phyloP scores from a whole-genome alignment of 805 yeast species.

The Ogataea minuta region DNA sequence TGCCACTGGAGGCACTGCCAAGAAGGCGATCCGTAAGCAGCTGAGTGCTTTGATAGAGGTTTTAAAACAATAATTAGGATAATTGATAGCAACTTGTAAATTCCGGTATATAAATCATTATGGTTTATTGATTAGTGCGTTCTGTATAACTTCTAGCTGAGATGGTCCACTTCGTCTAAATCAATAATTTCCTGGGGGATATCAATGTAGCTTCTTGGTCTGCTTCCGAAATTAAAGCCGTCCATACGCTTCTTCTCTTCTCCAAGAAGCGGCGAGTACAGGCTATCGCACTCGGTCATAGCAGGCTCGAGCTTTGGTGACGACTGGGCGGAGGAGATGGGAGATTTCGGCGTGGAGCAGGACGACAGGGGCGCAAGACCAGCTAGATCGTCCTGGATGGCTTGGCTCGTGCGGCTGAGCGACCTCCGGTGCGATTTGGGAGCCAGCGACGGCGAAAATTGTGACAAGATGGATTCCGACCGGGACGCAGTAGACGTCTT shows the following conservation, averaged over 20 bases:
- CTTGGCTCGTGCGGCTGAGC: constrained; percentile 14
- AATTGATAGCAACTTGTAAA: too few species aligned
- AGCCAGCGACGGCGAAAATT: background rate
- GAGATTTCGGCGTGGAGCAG: constrained; percentile 5
- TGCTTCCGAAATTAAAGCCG: constrained; percentile 13
- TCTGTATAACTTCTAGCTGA: background rate
- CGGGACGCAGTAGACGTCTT: background rate
- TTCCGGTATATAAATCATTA: too few species aligned
- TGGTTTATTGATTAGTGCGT: too few species aligned
- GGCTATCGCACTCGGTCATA: constrained; percentile 7
- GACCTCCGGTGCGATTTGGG: constrained; percentile 16
- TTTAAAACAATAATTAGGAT: constrained; percentile 22
- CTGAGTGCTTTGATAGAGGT: constrained; percentile 34
- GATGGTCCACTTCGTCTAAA: constrained; percentile 20
- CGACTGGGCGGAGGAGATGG: constrained; percentile 7
- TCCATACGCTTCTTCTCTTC: constrained; percentile 15
- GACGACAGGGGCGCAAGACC: constrained; percentile 2
- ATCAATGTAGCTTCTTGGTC: constrained; percentile 1
- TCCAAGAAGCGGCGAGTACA: constrained; percentile 3
- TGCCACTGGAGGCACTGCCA: constrained; percentile 97
- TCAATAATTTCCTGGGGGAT: constrained; percentile 17
- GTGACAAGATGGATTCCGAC: constrained; percentile 1
- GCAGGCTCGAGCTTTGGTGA: constrained; percentile 10
- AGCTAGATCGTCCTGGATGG: constrained; percentile 13
- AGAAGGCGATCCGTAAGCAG: constrained; percentile 80